Percentiles rank a stretch among this genome's conserved stretches.
Conservation (phyloP, 148 eudicot species). For the Gaultheria prostrata region DNA sequence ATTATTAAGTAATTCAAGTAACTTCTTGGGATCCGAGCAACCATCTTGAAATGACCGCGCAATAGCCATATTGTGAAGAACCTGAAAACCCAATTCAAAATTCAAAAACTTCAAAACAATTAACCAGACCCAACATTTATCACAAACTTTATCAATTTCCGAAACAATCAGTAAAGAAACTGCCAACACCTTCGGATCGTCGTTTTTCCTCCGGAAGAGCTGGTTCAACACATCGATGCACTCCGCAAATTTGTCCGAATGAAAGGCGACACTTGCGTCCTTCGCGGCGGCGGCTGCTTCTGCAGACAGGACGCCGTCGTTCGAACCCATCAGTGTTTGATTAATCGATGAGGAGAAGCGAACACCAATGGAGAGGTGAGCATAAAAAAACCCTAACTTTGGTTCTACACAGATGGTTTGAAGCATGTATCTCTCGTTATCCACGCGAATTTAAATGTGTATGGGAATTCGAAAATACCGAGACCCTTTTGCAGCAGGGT, state of each 20-base stretch:
- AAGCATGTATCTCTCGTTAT: no score
- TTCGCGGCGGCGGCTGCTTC: constrained; percentile 50
- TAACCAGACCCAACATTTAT: constrained; percentile 10
- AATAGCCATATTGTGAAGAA: constrained; percentile 72
- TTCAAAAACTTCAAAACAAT: constrained; percentile 1
- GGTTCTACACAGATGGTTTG: no score
- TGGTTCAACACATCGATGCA: constrained; percentile 61
- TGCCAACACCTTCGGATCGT: constrained; percentile 56
- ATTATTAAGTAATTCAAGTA: constrained; percentile 55
- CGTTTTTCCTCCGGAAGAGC: constrained; percentile 50
- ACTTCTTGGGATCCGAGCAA: constrained; percentile 64
- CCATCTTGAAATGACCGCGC: constrained; percentile 65
- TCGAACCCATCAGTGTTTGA: no score
- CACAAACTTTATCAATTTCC: no score
- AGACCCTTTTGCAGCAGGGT: no score
- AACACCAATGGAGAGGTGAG: constrained; percentile 9
- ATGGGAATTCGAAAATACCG: no score
- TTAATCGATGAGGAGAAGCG: constrained; percentile 15
- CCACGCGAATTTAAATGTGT: no score
- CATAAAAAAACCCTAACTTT: no score
- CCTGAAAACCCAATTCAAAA: constrained; percentile 34
- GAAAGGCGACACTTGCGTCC: constrained; percentile 63
- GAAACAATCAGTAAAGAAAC: background rate
- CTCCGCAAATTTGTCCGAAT: constrained; percentile 62
- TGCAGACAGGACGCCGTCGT: constrained; percentile 2